Evolutionary conservation across 352 stramenopile genomes (phyloP).

Genomic region (Thraustotheca clavata): DNA sequence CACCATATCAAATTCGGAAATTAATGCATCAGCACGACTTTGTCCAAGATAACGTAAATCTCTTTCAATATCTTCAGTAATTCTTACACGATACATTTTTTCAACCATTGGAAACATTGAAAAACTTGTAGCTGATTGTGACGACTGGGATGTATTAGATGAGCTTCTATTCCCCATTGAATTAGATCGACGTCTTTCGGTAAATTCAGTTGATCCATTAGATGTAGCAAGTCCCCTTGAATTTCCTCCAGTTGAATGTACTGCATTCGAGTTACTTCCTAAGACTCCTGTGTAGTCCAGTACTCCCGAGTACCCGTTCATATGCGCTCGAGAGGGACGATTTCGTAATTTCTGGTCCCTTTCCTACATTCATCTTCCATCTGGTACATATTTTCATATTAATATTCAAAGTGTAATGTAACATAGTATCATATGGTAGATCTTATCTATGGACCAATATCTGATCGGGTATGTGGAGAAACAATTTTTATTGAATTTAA

Average conservation of each 20-base stretch:
- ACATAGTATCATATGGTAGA: too few relatives aligned
- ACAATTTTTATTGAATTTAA: too few relatives aligned
- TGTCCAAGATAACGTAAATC: slow-evolving; percentile 77
- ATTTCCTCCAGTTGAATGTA: not conserved
- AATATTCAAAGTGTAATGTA: too few relatives aligned
- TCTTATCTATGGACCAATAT: too few relatives aligned
- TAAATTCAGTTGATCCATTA: not conserved
- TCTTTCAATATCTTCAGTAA: slow-evolving; percentile 75
- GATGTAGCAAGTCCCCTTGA: not conserved
- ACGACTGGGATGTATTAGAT: slow-evolving; percentile 1
- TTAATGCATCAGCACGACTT: slow-evolving; percentile 72
- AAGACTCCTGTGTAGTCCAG: slow-evolving; percentile 5
- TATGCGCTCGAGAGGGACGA: too few relatives aligned
- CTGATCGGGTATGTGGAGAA: too few relatives aligned
- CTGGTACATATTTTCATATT: too few relatives aligned
- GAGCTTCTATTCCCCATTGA: slow-evolving; percentile 12
- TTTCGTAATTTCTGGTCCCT: too few relatives aligned
- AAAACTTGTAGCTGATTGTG: slow-evolving; percentile 12
- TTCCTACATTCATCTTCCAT: too few relatives aligned
- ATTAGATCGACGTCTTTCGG: not conserved
- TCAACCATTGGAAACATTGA: slow-evolving; percentile 82
- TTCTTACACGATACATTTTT: slow-evolving; percentile 69
- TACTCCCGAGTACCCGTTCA: slow-evolving; percentile 18
- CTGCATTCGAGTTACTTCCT: not conserved
- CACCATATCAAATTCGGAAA: slow-evolving; percentile 69